Evolutionary conservation across 106 monocot species (phyloP).

Genomic region (Allium fistulosum): DNA sequence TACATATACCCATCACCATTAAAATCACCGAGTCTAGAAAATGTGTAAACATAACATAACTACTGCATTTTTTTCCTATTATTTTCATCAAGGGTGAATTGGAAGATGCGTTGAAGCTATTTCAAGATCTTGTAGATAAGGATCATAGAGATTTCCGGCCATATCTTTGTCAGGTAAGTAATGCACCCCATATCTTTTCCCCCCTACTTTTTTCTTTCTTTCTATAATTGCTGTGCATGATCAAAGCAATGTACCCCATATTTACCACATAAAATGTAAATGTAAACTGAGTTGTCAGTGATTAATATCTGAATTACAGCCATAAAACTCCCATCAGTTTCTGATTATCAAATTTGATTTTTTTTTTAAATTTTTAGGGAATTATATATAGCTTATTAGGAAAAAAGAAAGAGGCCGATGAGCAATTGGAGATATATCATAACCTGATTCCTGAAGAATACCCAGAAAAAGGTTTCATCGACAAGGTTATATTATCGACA

Average conservation of each 20-base stretch:
- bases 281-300: too few relatives aligned
- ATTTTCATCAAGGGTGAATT: conserved; percentile 59
- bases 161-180: conserved; percentile 71
- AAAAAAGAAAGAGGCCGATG: conserved; percentile 70
- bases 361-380: conserved; percentile 31
- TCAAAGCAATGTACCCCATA: too few relatives aligned
- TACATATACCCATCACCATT: too few relatives aligned
- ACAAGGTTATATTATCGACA: conserved; percentile 54
- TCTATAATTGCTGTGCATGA: too few relatives aligned
- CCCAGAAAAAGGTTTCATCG: conserved; percentile 68
- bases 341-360: background rate
- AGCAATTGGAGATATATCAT: conserved; percentile 70
- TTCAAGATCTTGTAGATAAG: conserved; percentile 58
- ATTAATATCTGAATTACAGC: too few relatives aligned
- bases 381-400: conserved; percentile 73
- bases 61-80: too few relatives aligned
- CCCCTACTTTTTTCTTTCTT: too few relatives aligned
- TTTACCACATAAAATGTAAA: too few relatives aligned
- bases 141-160: conserved; percentile 88
- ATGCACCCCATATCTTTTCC: too few relatives aligned
- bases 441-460: conserved; percentile 81
- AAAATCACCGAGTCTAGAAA: too few relatives aligned
- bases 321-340: background rate
- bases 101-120: conserved; percentile 48
- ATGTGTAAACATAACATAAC: too few relatives aligned